Percentiles rank a stretch among this genome's conserved stretches.
Conservation (phyloP, 805 yeast genomes). For the Kodamaea neixiangensis region DNA sequence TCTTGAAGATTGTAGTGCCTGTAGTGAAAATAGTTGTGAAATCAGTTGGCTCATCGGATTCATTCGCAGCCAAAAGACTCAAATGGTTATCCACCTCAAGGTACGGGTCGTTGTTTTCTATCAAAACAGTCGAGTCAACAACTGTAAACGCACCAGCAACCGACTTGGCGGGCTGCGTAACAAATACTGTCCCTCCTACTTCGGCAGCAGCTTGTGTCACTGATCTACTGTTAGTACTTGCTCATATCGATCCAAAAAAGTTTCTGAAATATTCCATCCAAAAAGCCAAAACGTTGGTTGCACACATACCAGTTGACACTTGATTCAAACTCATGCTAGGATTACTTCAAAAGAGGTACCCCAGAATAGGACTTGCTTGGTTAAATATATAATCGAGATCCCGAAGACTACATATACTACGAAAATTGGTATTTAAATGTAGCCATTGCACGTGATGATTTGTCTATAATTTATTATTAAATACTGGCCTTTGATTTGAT, state of each 20-base stretch:
- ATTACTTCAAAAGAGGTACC: background rate
- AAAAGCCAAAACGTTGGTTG: background rate
- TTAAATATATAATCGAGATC: conserved; percentile 4
- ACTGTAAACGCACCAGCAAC: conserved; percentile 28
- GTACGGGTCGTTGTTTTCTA: conserved; percentile 57
- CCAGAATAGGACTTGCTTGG: background rate
- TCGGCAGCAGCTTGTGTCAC: conserved; percentile 31
- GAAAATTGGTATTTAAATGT: conserved; percentile 8
- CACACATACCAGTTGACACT: conserved; percentile 10
- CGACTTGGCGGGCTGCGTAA: conserved; percentile 50
- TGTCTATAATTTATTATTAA: no score
- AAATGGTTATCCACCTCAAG: conserved; percentile 40
- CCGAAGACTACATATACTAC: background rate
- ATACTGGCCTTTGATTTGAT: conserved; percentile 3
- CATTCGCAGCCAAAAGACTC: conserved; percentile 24
- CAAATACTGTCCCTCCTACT: conserved; percentile 37
- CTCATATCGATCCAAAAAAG: background rate
- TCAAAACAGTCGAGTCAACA: conserved; percentile 26
- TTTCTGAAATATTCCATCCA: background rate
- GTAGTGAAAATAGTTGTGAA: conserved; percentile 52
- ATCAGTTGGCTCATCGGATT: conserved; percentile 8
- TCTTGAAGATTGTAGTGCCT: conserved; percentile 54
- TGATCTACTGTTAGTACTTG: conserved; percentile 12
- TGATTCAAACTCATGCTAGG: conserved; percentile 16
- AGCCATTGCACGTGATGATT: conserved; percentile 18